Base-by-base conservation (phyloP, 441 rosid genomes). In the Syzygium syzygioides region DNA sequence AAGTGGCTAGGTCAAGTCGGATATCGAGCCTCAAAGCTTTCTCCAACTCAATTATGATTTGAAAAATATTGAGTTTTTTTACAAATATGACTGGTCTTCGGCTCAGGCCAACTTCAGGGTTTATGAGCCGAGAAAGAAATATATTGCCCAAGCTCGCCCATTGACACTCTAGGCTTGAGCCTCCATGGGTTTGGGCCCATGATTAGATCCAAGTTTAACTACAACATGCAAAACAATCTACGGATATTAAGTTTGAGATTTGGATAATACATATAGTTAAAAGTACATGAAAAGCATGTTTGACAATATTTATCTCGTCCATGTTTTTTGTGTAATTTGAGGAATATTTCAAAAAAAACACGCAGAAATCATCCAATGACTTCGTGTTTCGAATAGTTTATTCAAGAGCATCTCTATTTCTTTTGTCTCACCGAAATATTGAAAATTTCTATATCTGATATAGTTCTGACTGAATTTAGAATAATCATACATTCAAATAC, bases 341-440 rank as follows among this genome's bases (percentile, higher is more conserved):
- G 14, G 68, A 13, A 7, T 28, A 60, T 60, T 28, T 60, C 13
- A 71, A 25, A 57, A 23, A 8, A 56, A 20, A 57, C 0, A 3
- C 10, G 41, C 0, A 23, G 1, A 76, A 76, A 41, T 37, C 83
- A 37, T 76, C 18, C 17, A 76, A 76, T 20, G 10, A 76, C 18
- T 41, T 41, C 7, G 7, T 41, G 83, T 76, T 37, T 71, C 1
- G 5, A 37, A 71, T 37, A 12, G n/a, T 71, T 20, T 20, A 71
- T 37, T 71, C 3, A 71, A 71, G 8, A 41, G 52, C 28, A 13
- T 41, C 4, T 13, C 7, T 41, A 3, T 76, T 3, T 41, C 18
- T 1, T 41, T 41, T 3, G 11, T 23, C 1, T 41, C 6, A 23
- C 3, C 2, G 0, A 41, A 23, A 23, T 41, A 23, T 76, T 41